Conservation (phyloP, 2,329 filamentous ascomycete species). For the Chaetomiaceae sp. region DNA sequence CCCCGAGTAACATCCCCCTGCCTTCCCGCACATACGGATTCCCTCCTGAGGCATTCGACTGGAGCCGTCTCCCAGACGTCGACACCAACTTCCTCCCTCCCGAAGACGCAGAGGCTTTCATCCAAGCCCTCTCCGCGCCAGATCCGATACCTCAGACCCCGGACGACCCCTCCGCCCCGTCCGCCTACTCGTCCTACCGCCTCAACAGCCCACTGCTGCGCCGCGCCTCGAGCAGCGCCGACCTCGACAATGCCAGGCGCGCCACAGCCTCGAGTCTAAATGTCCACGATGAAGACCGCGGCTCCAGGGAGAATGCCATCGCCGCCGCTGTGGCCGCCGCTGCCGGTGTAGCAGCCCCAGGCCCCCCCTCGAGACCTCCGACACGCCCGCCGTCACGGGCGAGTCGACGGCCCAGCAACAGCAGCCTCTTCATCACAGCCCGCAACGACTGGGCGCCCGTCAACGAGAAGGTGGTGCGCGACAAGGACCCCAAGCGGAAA, state of each 20-base stretch:
- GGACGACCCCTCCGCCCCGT: constrained; percentile 39
- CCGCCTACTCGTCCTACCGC: constrained; percentile 32
- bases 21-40: constrained; percentile 50
- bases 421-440: constrained; percentile 67
- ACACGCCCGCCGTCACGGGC: constrained; percentile 16
- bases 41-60: constrained; percentile 61
- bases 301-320: constrained; percentile 6
- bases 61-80: constrained; percentile 68
- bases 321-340: constrained; percentile 30
- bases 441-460: constrained; percentile 95
- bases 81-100: constrained; percentile 71
- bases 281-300: constrained; percentile 32
- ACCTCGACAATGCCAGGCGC: constrained; percentile 39
- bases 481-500: constrained; percentile 7
- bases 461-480: constrained; percentile 57
- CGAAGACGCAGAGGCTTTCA: constrained; percentile 72
- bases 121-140: constrained; percentile 74
- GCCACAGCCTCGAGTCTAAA: constrained; percentile 32
- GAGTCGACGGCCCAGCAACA: constrained; percentile 11
- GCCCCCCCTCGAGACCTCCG: constrained; percentile 10
- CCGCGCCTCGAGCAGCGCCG: constrained; percentile 36
- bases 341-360: constrained; percentile 25
- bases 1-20: constrained; percentile 17
- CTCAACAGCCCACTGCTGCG: constrained; percentile 36
- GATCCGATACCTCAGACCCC: constrained; percentile 63